Evolutionary conservation across 148 eudicot genomes (phyloP), one percentile per base, ranked within the genome.

Genomic region (Chenopodium quinoa): DNA sequence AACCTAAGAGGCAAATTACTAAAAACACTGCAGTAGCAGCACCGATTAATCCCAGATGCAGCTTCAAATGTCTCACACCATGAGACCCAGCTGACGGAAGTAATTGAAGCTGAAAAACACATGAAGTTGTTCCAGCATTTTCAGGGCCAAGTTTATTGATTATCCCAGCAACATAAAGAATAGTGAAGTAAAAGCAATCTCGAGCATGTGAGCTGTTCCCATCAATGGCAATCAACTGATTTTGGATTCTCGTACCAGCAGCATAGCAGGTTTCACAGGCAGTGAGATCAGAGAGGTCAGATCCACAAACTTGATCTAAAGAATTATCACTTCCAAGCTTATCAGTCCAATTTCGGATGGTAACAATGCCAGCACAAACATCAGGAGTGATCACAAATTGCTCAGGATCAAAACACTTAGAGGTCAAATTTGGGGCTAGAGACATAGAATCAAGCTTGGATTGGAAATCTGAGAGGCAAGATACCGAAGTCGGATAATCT

Each of bases 151-250:
- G 82, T 71, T 91, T 47, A 83, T 92, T 92, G 31, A 84, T 92
- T 56, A 91, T 64, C 13, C 89, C 97, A 84, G 91, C 93, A 83
- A 95, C 96, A 84, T 94, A 94, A n/a, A 91, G 40, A 29, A 92
- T 84, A 1, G 93, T 54, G 54, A 89, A 92, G 66, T 94, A 86
- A 82, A 90, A 94, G 75, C 98, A 94, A 52, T 83, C 69, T 25
- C 72, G 86, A 7, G 92, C 74, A 71, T 88, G 98, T 27, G 94
- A 85, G 44, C 46, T 76, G 79, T 93, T 91, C 50, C 98, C 92
- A 75, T 92, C 96, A 58, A 90, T 81, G 0, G 70, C 73, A 63
- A 85, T 83, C 84, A 92, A 82, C 63, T 80, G 63, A 7, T 88
- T 23, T 80, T 88, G 92, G 52, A 85, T 86, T 83, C 56, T 78